Evolutionary conservation across 768 basidiomycete species (phyloP).

Genomic region (Agaricus subrufescens): DNA sequence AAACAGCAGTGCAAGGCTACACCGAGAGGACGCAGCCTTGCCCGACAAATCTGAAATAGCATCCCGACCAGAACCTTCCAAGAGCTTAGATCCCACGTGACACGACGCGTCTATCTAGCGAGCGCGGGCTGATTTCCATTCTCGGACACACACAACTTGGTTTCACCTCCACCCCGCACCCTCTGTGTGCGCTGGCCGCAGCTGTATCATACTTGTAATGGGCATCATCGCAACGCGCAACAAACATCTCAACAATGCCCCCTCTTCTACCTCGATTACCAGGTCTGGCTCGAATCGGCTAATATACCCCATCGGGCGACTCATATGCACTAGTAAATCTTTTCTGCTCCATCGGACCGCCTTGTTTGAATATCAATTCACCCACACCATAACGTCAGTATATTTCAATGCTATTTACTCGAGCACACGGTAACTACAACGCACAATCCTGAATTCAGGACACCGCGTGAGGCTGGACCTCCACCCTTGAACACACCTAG

Average conservation of each 20-base stretch:
- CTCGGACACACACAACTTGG: not conserved
- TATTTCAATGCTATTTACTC: no score
- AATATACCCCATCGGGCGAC: not conserved
- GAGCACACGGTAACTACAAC: not conserved
- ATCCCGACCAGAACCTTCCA: not conserved
- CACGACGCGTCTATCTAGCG: not conserved
- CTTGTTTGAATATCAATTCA: not conserved
- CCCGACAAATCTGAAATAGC: no score
- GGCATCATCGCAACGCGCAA: not conserved
- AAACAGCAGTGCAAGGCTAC: no score
- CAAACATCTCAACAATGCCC: not conserved
- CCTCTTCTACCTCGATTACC: not conserved
- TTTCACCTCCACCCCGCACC: not conserved
- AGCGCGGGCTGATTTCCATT: not conserved
- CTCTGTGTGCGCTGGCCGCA: slow-evolving; percentile 4
- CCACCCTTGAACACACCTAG: slow-evolving; percentile 22
- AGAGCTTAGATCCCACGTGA: slow-evolving; percentile 12
- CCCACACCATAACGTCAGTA: not conserved
- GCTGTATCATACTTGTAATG: not conserved
- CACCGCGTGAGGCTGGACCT: slow-evolving; percentile 24
- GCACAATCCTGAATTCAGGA: slow-evolving; percentile 41
- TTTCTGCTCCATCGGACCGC: not conserved
- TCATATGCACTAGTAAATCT: not conserved
- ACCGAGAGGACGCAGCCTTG: no score
- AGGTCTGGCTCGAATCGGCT: not conserved